These are phyloP conservation scores for Physcia stellaris DNA, from an alignment of 495 filamentous ascomycete genomes.

Conservation along the genomic window DNA sequence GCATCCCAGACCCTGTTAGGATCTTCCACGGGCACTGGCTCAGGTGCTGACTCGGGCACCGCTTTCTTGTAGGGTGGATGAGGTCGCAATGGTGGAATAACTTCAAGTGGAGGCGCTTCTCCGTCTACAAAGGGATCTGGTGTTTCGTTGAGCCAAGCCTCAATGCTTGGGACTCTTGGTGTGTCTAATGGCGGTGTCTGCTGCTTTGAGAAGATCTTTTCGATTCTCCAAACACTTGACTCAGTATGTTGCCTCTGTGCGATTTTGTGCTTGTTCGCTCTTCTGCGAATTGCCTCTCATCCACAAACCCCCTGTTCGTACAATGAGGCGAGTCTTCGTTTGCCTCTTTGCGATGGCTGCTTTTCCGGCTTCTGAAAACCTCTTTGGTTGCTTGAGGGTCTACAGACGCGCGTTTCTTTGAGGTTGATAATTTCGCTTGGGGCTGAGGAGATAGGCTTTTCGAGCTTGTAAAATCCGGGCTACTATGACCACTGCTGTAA, in stretches of 20 bases:
- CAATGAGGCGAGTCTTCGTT: too few species aligned
- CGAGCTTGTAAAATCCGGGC: neutral
- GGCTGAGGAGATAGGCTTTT: conserved; percentile 1
- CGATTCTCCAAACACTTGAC: conserved; percentile 36
- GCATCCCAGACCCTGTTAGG: conserved; percentile 14
- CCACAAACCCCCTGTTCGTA: conserved; percentile 1
- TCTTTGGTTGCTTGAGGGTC: neutral
- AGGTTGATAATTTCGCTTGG: conserved; percentile 4
- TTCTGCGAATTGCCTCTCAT: conserved; percentile 1
- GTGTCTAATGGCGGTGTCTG: conserved; percentile 38
- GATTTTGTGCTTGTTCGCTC: conserved; percentile 16
- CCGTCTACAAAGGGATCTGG: conserved; percentile 58
- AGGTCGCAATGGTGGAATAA: conserved; percentile 28
- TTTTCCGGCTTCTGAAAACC: neutral
- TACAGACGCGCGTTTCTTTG: neutral
- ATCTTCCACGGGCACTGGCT: conserved; percentile 5
- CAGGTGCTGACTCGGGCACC: neutral
- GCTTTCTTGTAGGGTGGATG: neutral
- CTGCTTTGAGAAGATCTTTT: conserved; percentile 43
- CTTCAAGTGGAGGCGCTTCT: conserved; percentile 24
- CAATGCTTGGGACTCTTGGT: conserved; percentile 44
- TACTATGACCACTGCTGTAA: too few species aligned
- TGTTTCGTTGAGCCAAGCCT: conserved; percentile 63
- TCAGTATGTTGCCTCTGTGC: conserved; percentile 35
- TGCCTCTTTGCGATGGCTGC: conserved; percentile 3